Conservation (phyloP, 768 basidiomycete genomes). For the Russula abietina region DNA sequence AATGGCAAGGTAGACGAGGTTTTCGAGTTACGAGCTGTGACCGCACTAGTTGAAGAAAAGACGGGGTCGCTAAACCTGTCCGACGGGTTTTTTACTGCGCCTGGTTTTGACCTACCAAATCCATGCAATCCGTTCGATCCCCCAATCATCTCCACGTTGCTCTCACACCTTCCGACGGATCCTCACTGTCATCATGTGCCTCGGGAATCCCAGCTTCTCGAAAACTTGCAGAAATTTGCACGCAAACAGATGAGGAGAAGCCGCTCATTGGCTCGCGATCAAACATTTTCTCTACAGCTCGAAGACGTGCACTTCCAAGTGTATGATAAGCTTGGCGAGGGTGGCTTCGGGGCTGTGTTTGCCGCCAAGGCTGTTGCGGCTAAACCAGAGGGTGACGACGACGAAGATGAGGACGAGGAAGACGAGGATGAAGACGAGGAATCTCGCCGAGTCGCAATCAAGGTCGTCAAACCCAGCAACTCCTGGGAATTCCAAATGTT, state of each 20-base stretch:
- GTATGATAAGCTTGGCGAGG: conserved; percentile 88
- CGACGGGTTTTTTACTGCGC: conserved; percentile 55
- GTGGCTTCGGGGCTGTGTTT: conserved; percentile 96
- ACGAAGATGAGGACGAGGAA: conserved; percentile 38
- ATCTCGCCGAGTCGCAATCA: conserved; percentile 73
- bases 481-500: conserved; percentile 92
- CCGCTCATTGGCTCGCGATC: conserved; percentile 33
- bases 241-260: conserved; percentile 37
- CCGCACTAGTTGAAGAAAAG: conserved; percentile 45
- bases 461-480: conserved; percentile 83
- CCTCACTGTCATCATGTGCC: conserved; percentile 56
- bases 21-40: conserved; percentile 14
- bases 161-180: conserved; percentile 59
- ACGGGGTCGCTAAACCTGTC: conserved; percentile 59
- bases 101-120: conserved; percentile 69
- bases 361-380: conserved; percentile 51
- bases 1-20: conserved; percentile 21
- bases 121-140: conserved; percentile 85
- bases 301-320: conserved; percentile 62
- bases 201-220: conserved; percentile 53
- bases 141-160: conserved; percentile 52
- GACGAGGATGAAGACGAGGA: conserved; percentile 44
- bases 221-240: conserved; percentile 67
- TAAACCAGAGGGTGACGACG: conserved; percentile 41
- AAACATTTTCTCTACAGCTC: conserved; percentile 52